phyloP scores from a whole-genome alignment of 176 grass and related monocot species.

The Oryza coarctata region DNA sequence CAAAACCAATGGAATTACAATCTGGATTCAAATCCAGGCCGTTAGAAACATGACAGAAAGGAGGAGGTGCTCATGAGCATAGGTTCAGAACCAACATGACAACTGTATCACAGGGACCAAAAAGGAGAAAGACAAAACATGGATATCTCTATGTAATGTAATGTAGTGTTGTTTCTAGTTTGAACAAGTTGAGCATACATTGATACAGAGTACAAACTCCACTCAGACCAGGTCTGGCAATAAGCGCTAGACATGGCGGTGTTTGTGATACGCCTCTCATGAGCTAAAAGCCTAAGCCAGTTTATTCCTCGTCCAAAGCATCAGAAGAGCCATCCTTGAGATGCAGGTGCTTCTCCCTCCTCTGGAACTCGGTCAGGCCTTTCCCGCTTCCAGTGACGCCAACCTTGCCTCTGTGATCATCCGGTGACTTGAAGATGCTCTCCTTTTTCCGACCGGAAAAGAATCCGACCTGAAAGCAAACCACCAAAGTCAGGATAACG shows the following conservation, averaged over 20 bases:
- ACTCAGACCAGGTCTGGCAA: not conserved
- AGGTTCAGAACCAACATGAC: not conserved
- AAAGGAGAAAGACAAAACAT: not conserved
- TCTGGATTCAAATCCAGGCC: not conserved
- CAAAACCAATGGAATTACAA: not conserved
- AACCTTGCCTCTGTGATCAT: slow-evolving; percentile 93
- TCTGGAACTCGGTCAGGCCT: slow-evolving; percentile 95
- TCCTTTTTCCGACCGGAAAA: slow-evolving; percentile 91
- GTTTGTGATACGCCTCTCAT: not conserved
- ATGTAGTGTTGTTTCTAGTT: slow-evolving; percentile 18
- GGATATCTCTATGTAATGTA: not conserved
- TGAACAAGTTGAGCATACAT: slow-evolving; percentile 15
- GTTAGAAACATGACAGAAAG: not conserved
- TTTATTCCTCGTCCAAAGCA: slow-evolving; percentile 58
- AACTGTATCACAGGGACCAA: not conserved
- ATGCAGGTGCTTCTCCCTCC: slow-evolving; percentile 94
- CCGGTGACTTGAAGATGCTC: slow-evolving; percentile 99
- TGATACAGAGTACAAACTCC: slow-evolving; percentile 17
- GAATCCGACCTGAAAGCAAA: slow-evolving; percentile 73
- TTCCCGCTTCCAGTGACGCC: slow-evolving; percentile 96
- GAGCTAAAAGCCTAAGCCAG: not conserved
- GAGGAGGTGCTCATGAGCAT: not conserved
- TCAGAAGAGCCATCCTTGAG: slow-evolving; percentile 62
- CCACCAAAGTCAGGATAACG: not conserved
- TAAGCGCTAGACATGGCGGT: not conserved